Base-by-base conservation (phyloP, 2,329 filamentous ascomycete genomes). In the Camillea tinctor region DNA sequence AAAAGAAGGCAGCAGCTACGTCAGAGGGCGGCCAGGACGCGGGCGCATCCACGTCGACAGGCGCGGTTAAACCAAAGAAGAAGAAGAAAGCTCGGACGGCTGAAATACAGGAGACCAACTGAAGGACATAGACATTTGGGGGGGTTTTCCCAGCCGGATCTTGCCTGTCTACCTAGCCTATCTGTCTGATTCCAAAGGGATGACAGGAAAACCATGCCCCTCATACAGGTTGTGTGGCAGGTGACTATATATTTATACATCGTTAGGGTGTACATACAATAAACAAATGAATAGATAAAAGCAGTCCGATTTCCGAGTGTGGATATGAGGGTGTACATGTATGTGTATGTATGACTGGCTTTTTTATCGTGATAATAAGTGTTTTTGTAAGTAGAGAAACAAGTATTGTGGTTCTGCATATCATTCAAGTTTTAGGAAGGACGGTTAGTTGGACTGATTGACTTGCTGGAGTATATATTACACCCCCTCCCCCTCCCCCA, bases 41-140 rank as follows among this genome's bases (percentile, higher is more conserved):
- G 21, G 63, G 53, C 15, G 57, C 49, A 11, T 53, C n/a, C 8
- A 57, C 57, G 1, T 60, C 61, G 17, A 57, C 62, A 6, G 65
- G 11, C 54, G 68, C 66, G 9, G 68, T 74, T 1, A 77, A 79
- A 61, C 71, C 77, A 6, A 82, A 79, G 69, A 84, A 78, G 68
- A 80, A 81, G 71, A 84, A 81, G 72, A 81, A 79, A 74, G 72
- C 73, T 68, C 74, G 69, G 59, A 59, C 69, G 22, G 70, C 60
- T 22, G 69, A 72, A 56, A 62, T 69, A 11, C 69, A 70, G 54
- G 67, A 72, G 40, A 59, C 59, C 20, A 44, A 7, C 13, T 51
- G 40, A 21, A 26, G 51, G 40, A 17, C 44, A 5, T 6, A 49
- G 44, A 17, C 44, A 30, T 6, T 30, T 30, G 26, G 26, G 13